Base-by-base conservation (phyloP, 306 rosid genomes). In the Cyclanthera cordifolia region DNA sequence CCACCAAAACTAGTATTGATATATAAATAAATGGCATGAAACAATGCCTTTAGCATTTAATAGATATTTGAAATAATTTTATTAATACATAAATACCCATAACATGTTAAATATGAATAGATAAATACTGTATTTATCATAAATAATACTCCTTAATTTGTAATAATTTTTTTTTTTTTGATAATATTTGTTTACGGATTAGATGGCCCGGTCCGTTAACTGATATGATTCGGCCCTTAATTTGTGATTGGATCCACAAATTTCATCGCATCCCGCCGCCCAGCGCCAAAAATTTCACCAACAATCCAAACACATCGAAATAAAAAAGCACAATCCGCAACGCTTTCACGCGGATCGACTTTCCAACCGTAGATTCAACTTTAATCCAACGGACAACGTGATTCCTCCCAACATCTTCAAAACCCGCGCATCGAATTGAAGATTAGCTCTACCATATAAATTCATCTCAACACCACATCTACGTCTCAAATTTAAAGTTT, bases 281-380 rank as follows among this genome's bases (percentile, higher is more conserved):
- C 12, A 9, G 25, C 27, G 14, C 67, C 15, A 32, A 15, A 34
- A 30, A 34, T 59, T 59, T 34, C 16, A 34, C 11, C 12, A 0
- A 30, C 47, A 56, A 54, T 53, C 10, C 34, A 25, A 4, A 13
- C 61, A 28, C 39, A 4, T 15, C 5, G n/a, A 16, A 57, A 16
- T n/a, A 10, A 10, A 34, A 59, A 59, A 59, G 67, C 67, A 59
- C 67, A 59, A 59, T 59, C 67, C 67, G 67, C 67, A 6, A 17
- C 1, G 4, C 24, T 16, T 34, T 59, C 67, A 59, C 48, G 67
- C 25, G 67, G 67, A 59, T 59, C 48, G 27, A 17, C 27, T 8
- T 8, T 59, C 3, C n/a, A 8, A n/a, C 67, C 67, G 67, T 59
- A 47, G 48, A 59, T 59, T 8, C 8, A 34, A 19, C 16, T 0